These are phyloP conservation scores for Colletotrichum noveboracense DNA, from an alignment of 2,329 filamentous ascomycete species.

Conservation along the genomic window DNA sequence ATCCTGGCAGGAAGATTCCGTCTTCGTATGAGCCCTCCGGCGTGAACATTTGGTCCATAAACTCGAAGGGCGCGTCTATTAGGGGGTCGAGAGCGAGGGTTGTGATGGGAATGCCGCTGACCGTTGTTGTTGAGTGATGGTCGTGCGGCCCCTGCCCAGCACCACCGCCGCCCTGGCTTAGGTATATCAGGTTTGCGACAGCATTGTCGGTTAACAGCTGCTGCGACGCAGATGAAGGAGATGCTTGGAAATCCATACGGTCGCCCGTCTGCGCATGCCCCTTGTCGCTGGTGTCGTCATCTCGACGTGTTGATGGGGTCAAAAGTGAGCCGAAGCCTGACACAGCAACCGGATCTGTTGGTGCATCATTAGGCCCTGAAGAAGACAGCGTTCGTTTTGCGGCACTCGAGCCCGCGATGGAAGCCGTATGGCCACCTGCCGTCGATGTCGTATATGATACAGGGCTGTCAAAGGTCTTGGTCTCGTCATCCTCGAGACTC, in stretches of 20 bases:
- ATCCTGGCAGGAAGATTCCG: conserved; percentile 52
- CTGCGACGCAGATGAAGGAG: conserved; percentile 30
- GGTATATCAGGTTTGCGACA: conserved; percentile 38
- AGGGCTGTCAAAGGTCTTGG: conserved; percentile 1
- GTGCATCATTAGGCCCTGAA: not conserved
- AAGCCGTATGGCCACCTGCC: not conserved
- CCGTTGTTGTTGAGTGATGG: not conserved
- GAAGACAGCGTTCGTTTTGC: not conserved
- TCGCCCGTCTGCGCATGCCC: not conserved
- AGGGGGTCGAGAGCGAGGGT: conserved; percentile 12
- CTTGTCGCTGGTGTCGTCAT: not conserved
- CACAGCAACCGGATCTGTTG: not conserved
- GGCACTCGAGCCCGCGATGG: not conserved
- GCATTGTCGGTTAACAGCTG: conserved; percentile 34
- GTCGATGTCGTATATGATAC: conserved; percentile 12
- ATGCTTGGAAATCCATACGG: not conserved
- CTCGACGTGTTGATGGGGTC: not conserved
- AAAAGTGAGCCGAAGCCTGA: not conserved
- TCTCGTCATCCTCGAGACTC: not conserved
- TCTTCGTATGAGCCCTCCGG: conserved; percentile 38
- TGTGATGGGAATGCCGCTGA: not conserved
- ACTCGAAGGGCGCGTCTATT: conserved; percentile 16
- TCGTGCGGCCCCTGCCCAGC: not conserved
- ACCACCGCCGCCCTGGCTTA: conserved; percentile 34
- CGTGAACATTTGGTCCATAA: conserved; percentile 32